A percentile compares a stretch with the other conserved stretches of the same genome.
Conservation (phyloP, 805 yeast genomes). For the Millerozyma miso region DNA sequence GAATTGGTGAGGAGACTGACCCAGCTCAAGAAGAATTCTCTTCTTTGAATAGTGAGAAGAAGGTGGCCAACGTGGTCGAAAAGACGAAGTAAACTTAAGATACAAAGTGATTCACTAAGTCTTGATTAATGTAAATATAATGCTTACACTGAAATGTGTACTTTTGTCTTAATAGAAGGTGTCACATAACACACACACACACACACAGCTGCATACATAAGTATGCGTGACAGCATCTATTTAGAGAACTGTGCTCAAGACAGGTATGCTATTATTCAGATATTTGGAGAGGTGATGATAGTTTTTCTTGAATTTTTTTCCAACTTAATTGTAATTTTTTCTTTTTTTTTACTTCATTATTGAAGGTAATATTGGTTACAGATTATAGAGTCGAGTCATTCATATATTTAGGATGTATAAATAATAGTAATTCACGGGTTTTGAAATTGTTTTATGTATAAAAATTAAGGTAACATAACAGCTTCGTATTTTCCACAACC, state of each 20-base stretch:
- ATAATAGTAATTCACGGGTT: conserved; percentile 1
- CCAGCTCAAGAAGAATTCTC: conserved; percentile 1
- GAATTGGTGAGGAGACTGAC: conserved; percentile 15
- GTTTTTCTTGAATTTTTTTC: background rate
- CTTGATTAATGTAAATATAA: background rate
- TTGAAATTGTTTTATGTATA: too few species aligned
- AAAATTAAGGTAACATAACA: too few species aligned
- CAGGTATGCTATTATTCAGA: too few species aligned
- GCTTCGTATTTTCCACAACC: too few species aligned
- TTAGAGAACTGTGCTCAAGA: too few species aligned
- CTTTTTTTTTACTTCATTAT: background rate
- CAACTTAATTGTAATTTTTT: background rate
- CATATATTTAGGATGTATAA: background rate
- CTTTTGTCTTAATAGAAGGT: background rate
- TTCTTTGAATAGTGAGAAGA: conserved; percentile 5
- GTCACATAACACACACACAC: background rate
- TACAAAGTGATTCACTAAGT: background rate
- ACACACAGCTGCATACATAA: background rate
- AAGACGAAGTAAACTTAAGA: background rate
- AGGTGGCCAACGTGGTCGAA: background rate
- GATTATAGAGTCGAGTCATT: conserved; percentile 1
- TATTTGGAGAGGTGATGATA: background rate
- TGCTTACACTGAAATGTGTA: background rate
- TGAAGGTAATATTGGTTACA: background rate
- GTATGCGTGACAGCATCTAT: background rate